phyloP scores from a whole-genome alignment of 495 filamentous ascomycete species.

The Daldinia loculata region DNA sequence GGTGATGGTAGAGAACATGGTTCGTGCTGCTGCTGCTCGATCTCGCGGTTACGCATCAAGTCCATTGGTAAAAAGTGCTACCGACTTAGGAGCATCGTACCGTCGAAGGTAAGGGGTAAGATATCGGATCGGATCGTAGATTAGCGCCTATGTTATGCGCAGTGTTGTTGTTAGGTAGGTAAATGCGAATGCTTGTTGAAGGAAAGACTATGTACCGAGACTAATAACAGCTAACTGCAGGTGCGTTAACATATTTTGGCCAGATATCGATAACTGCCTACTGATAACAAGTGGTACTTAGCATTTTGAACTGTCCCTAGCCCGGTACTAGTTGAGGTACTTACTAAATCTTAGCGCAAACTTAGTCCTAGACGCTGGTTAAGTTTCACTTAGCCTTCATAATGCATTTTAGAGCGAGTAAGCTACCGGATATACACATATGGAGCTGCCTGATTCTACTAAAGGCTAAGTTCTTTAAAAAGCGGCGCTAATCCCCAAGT shows the following conservation, averaged over 20 bases:
- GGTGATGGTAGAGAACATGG: slow-evolving; percentile 85
- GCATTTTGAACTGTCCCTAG: not conserved
- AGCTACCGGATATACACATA: not conserved
- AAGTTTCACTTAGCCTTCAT: not conserved
- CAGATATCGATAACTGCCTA: slow-evolving; percentile 16
- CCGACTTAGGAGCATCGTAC: slow-evolving; percentile 41
- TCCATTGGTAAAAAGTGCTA: slow-evolving; percentile 48
- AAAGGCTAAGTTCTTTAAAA: not conserved
- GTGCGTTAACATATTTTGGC: slow-evolving; percentile 1
- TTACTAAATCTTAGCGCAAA: not conserved
- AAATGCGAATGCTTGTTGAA: slow-evolving; percentile 1
- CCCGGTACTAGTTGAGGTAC: not conserved
- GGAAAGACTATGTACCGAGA: not conserved
- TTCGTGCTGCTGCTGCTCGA: slow-evolving; percentile 40
- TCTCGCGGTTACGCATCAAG: slow-evolving; percentile 39
- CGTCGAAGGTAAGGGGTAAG: slow-evolving; percentile 7
- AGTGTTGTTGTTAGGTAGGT: slow-evolving; percentile 12
- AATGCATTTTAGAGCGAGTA: not conserved
- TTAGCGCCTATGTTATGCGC: slow-evolving; percentile 4
- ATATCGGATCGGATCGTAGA: slow-evolving; percentile 1
- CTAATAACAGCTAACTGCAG: not conserved
- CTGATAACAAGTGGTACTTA: not conserved
- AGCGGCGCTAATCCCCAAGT: not conserved
- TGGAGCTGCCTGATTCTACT: not conserved
- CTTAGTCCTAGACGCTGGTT: not conserved